Evolutionary conservation across 352 stramenopile species (phyloP).

Genomic region (Globisporangium nunn): DNA sequence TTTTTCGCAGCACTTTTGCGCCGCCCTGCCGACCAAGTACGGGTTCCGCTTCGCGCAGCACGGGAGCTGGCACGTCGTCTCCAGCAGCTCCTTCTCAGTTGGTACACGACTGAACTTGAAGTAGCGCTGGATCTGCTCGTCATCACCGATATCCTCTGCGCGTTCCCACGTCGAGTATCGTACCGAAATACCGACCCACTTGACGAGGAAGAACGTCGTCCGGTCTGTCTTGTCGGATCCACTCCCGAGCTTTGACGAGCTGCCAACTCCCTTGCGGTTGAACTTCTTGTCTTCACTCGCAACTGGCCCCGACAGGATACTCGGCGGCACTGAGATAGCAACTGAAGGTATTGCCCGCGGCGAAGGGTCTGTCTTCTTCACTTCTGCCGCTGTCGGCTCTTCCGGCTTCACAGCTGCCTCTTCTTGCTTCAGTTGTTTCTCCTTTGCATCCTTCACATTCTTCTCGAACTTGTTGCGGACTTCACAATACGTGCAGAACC

Average conservation of each 20-base stretch:
- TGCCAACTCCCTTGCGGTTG: constrained; percentile 35
- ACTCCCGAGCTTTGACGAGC: constrained; percentile 12
- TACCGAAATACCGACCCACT: constrained; percentile 83
- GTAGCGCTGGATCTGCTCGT: constrained; percentile 85
- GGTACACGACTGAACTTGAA: constrained; percentile 85
- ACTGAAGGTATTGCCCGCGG: constrained; percentile 1
- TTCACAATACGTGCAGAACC: constrained; percentile 74
- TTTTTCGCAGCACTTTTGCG: constrained; percentile 61
- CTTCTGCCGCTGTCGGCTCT: constrained; percentile 2
- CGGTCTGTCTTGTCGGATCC: constrained; percentile 13
- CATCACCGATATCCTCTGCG: constrained; percentile 83
- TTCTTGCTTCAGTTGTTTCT: constrained; percentile 4
- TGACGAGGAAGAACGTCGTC: constrained; percentile 83
- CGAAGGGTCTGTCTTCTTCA: constrained; percentile 2
- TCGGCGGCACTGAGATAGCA: constrained; percentile 22
- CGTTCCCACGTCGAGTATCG: constrained; percentile 86
- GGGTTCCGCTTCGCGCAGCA: constrained; percentile 80
- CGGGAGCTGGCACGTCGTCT: constrained; percentile 79
- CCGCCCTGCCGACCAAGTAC: constrained; percentile 36
- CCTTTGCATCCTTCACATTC: constrained; percentile 12
- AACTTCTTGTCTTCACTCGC: constrained; percentile 61
- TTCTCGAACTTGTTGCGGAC: constrained; percentile 45
- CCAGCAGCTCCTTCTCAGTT: constrained; percentile 72
- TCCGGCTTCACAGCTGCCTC: constrained; percentile 3
- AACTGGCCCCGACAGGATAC: constrained; percentile 41